phyloP scores from a whole-genome alignment of 23 red algal species.

The Gracilaria gracilis region DNA sequence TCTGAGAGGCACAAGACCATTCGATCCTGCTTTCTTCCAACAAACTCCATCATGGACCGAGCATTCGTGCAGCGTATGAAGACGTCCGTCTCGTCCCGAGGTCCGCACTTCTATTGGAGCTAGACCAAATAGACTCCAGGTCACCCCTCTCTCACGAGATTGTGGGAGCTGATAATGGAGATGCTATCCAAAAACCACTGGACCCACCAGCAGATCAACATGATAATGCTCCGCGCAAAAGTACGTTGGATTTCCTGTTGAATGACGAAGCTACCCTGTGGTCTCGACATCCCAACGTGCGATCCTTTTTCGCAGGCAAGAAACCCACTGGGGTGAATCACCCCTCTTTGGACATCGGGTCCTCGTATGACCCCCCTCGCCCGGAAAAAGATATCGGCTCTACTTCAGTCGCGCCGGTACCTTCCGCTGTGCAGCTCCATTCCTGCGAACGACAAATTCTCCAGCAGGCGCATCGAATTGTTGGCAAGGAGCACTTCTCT shows the following conservation, averaged over 20 bases:
- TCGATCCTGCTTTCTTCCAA: constrained; percentile 21
- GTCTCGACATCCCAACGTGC: neutral
- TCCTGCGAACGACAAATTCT: constrained; percentile 33
- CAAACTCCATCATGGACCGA: neutral
- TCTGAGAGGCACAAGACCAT: neutral
- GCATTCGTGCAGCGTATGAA: constrained; percentile 49
- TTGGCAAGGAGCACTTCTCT: neutral
- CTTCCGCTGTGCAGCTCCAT: neutral
- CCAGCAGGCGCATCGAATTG: neutral
- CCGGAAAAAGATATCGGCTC: constrained; percentile 35
- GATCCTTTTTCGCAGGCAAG: neutral
- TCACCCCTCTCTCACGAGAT: neutral
- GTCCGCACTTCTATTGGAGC: constrained; percentile 13
- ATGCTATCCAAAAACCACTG: neutral
- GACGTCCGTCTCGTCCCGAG: constrained; percentile 30
- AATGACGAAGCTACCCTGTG: neutral
- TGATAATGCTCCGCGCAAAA: neutral
- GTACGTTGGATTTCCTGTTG: neutral
- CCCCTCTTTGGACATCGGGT: neutral
- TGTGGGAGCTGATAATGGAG: neutral
- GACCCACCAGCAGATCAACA: neutral
- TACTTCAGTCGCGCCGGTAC: neutral
- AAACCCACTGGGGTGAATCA: neutral
- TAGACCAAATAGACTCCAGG: constrained; percentile 6
- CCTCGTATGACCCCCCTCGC: neutral